Evolutionary conservation across 2,329 filamentous ascomycete species (phyloP).

Genomic region (Ceratocystis ficicola): DNA sequence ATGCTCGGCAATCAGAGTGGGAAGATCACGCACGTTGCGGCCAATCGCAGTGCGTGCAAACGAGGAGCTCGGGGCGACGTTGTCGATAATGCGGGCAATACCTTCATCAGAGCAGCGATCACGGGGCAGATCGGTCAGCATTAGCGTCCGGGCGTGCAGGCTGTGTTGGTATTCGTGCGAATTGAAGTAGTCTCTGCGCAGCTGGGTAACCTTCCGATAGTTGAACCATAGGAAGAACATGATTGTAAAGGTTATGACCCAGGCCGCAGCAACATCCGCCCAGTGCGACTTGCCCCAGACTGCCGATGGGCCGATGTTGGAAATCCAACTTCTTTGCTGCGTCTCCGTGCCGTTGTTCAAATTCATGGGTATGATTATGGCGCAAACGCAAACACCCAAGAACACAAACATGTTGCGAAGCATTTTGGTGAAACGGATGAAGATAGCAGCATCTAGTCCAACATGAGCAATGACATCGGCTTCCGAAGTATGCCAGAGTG

Average conservation of each 20-base stretch:
- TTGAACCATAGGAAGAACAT: conserved; percentile 81
- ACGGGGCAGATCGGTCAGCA: conserved; percentile 64
- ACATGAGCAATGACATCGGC: conserved; percentile 65
- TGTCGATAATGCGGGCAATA: conserved; percentile 69
- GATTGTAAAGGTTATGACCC: conserved; percentile 60
- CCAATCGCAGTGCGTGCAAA: conserved; percentile 73
- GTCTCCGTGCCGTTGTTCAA: conserved; percentile 32
- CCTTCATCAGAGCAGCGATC: conserved; percentile 73
- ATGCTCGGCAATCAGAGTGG: conserved; percentile 73
- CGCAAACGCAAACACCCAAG: conserved; percentile 59
- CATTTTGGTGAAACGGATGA: conserved; percentile 82
- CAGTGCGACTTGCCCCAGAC: conserved; percentile 44
- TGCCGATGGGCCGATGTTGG: conserved; percentile 47
- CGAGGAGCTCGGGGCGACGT: conserved; percentile 63
- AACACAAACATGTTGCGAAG: conserved; percentile 76
- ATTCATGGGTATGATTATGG: conserved; percentile 73
- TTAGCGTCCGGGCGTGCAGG: conserved; percentile 61
- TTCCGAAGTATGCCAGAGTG: conserved; percentile 68
- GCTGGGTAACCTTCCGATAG: conserved; percentile 57
- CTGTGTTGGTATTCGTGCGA: conserved; percentile 79
- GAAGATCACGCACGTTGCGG: conserved; percentile 83
- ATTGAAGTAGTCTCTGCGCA: conserved; percentile 71
- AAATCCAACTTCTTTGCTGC: conserved; percentile 37
- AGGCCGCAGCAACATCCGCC: conserved; percentile 48
- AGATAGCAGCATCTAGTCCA: conserved; percentile 82